Evolutionary conservation across 306 rosid genomes (phyloP).

Genomic region (Prunus campanulata): DNA sequence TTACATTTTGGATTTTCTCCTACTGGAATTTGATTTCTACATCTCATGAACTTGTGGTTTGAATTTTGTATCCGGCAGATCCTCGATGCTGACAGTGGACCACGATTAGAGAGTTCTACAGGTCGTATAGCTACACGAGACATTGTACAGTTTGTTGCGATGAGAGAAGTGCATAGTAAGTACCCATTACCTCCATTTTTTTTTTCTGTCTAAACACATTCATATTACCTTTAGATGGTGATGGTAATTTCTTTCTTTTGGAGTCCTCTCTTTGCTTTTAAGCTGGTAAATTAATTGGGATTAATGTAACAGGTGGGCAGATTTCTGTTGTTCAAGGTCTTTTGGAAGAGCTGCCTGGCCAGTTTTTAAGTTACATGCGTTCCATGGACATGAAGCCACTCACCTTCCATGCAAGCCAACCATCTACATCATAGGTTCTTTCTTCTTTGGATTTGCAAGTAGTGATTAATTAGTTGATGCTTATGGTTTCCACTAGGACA

Average conservation of each 20-base stretch:
- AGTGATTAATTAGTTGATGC: background rate
- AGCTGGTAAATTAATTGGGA: background rate
- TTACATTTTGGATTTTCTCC: no score
- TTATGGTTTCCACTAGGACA: no score
- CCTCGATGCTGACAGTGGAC: conserved; percentile 81
- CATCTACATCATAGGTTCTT: background rate
- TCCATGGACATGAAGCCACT: conserved; percentile 54
- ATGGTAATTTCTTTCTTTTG: background rate
- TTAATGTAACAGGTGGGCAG: conserved; percentile 41
- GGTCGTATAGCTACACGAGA: conserved; percentile 79
- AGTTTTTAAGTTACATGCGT: conserved; percentile 68
- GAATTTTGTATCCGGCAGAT: conserved; percentile 35
- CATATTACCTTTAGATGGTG: background rate
- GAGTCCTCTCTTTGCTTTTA: background rate
- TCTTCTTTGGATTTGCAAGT: background rate
- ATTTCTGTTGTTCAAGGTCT: conserved; percentile 67
- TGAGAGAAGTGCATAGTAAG: conserved; percentile 74
- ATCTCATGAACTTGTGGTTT: background rate
- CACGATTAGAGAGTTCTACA: conserved; percentile 51
- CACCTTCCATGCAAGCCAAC: conserved; percentile 11
- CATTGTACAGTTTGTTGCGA: conserved; percentile 82
- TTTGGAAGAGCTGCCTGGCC: conserved; percentile 77
- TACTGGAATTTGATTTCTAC: background rate
- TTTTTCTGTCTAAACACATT: background rate
- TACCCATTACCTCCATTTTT: background rate